Conservation (phyloP, 352 stramenopile species). For the Phytopythium litorale region DNA sequence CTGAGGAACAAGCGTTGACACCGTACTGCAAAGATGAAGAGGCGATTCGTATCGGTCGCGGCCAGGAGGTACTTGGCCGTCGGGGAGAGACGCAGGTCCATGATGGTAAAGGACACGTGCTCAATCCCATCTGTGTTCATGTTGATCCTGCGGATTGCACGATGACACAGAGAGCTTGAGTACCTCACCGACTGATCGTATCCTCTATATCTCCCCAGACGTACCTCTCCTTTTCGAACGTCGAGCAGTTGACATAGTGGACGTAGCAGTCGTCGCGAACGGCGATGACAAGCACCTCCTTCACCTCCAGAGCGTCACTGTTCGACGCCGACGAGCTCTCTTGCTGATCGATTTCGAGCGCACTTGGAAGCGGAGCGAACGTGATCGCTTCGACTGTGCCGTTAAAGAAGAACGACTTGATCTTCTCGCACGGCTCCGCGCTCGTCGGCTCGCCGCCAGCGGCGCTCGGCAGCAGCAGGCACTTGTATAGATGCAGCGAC, state of each 20-base stretch:
- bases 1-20: neutral
- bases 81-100: constrained; percentile 72
- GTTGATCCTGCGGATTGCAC: constrained; percentile 45
- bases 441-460: constrained; percentile 1
- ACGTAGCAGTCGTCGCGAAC: constrained; percentile 83
- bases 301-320: neutral
- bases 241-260: constrained; percentile 77
- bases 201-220: neutral
- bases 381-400: constrained; percentile 61
- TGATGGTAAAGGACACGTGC: constrained; percentile 86
- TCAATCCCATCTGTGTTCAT: constrained; percentile 87
- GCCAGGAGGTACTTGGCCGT: constrained; percentile 76
- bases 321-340: neutral
- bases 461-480: constrained; percentile 14
- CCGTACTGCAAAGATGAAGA: constrained; percentile 72
- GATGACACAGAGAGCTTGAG: no score
- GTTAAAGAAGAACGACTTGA: constrained; percentile 87
- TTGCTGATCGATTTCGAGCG: neutral
- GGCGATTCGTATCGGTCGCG: constrained; percentile 76
- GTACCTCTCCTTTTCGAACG: constrained; percentile 78
- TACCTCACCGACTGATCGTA: neutral
- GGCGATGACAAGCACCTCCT: constrained; percentile 54
- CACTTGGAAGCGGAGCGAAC: constrained; percentile 40
- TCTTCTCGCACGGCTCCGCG: constrained; percentile 36
- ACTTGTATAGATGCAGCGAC: constrained; percentile 65